A percentile compares a stretch with the other conserved stretches of the same genome.
Evolutionary conservation across 805 yeast genomes (phyloP).

Genomic region (Starmerella apicola): DNA sequence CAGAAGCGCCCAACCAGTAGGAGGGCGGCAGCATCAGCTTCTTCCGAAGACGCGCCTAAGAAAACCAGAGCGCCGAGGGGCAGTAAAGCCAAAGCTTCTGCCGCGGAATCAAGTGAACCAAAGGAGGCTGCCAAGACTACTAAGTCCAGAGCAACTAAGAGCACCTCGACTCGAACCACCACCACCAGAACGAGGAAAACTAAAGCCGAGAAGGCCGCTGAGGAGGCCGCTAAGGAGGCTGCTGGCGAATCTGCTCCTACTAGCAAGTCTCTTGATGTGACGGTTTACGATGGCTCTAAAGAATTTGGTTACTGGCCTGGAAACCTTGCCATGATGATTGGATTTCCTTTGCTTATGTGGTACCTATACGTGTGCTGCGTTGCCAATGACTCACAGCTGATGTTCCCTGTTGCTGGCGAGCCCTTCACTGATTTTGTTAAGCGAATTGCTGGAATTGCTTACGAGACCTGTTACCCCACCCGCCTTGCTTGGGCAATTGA

Average conservation of each 20-base stretch:
- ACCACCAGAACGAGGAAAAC: too few species aligned
- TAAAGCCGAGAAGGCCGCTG: too few species aligned
- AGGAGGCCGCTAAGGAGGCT: too few species aligned
- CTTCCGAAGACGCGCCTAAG: too few species aligned
- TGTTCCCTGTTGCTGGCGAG: slow-evolving; percentile 52
- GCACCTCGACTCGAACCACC: neutral
- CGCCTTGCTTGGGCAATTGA: slow-evolving; percentile 56
- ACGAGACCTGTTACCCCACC: slow-evolving; percentile 35
- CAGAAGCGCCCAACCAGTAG: too few species aligned
- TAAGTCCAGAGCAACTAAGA: neutral
- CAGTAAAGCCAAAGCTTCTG: neutral
- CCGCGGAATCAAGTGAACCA: neutral
- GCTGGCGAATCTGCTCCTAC: too few species aligned
- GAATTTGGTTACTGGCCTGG: slow-evolving; percentile 94
- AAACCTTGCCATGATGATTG: slow-evolving; percentile 78
- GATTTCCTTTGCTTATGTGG: slow-evolving; percentile 89
- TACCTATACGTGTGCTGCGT: slow-evolving; percentile 90
- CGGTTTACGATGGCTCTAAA: slow-evolving; percentile 20
- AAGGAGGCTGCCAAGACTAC: neutral
- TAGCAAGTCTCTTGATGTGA: slow-evolving; percentile 18
- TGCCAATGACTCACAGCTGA: slow-evolving; percentile 62
- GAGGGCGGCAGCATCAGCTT: too few species aligned
- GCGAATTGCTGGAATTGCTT: slow-evolving; percentile 33
- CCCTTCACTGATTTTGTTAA: slow-evolving; percentile 35
- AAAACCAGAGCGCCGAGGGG: too few species aligned